phyloP scores from a whole-genome alignment of 2,329 filamentous ascomycete species.

The Diatrype stigma region DNA sequence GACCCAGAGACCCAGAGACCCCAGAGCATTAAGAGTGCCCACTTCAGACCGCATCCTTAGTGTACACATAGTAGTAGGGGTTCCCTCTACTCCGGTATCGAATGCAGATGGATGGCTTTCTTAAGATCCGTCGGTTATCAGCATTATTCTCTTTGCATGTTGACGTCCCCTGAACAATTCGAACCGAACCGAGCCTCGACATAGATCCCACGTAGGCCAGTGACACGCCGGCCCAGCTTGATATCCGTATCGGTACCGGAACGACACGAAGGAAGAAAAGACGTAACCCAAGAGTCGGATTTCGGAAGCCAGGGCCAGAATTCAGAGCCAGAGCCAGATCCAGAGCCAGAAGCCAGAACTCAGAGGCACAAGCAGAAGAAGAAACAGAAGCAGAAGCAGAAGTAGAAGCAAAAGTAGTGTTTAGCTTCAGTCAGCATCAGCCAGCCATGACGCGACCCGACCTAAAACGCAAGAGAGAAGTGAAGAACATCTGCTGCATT shows the following conservation, averaged over 20 bases:
- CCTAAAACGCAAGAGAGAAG: neutral
- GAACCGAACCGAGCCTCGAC: neutral
- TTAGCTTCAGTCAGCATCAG: neutral
- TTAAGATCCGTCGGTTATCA: neutral
- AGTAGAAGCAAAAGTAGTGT: neutral
- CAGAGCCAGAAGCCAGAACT: neutral
- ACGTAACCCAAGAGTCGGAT: no score
- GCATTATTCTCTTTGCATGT: neutral
- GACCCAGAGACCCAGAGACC: no score
- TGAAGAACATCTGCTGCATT: constrained; percentile 5
- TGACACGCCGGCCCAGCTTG: neutral
- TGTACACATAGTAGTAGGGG: no score
- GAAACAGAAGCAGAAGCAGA: neutral
- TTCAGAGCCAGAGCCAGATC: neutral
- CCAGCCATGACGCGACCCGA: neutral
- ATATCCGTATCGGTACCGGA: no score
- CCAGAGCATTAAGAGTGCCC: no score
- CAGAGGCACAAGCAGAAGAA: no score
- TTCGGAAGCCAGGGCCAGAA: no score
- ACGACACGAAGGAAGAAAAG: no score
- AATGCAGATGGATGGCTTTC: neutral
- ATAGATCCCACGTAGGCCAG: neutral
- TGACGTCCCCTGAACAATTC: neutral
- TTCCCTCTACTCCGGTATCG: neutral
- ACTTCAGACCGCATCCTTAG: neutral